Evolutionary conservation across 1,139 yeast genomes (phyloP), one percentile per base, ranked within the genome.

Genomic region (Geotrichum australiense): DNA sequence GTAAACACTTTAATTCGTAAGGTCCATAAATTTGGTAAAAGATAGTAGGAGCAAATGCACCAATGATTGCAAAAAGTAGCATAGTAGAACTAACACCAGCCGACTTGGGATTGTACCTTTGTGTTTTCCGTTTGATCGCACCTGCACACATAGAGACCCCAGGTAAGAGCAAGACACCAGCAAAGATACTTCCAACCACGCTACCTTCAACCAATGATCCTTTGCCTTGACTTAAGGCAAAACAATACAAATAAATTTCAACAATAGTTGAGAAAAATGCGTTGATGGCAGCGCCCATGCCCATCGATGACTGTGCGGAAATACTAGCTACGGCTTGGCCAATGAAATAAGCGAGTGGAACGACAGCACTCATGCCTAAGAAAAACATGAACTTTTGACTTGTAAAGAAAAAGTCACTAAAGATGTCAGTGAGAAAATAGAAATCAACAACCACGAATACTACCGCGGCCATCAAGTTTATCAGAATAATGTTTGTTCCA

Each of bases 321-420:
- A 91, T 91, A 2, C 97, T 87, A 0, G 99, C 99, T 21, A 91
- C 98, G 2, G 98, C 98, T 62, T 91, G 97, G 3, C 99, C 99
- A 55, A 91, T 89, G 61, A 89, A 91, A 59, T 91, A 91, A 0
- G 98, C 98, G 52, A 91, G 70, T 2, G 99, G 98, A 37, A 91
- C 76, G 49, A 91, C 85, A 1, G 96, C 83, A 41, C 83, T 70
- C 48, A 91, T 67, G 61, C 96, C 83, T 23, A 87, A 66, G 40
- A 76, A 68, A 56, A 91, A 93, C 35, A 87, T 71, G 6, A 53
- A 61, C 38, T 78, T 65, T 1, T 83, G 66, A 50, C 78, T 68
- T 0, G 94, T 80, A 43, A 82, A 57, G 62, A 79, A 65, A 1
- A 62, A 46, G 54, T 73, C 58, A 1, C 67, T 69, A 16, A 81